These are phyloP conservation scores for Fomitopsis palustris DNA, from an alignment of 1,284 basidiomycete genomes.

Conservation along the genomic window DNA sequence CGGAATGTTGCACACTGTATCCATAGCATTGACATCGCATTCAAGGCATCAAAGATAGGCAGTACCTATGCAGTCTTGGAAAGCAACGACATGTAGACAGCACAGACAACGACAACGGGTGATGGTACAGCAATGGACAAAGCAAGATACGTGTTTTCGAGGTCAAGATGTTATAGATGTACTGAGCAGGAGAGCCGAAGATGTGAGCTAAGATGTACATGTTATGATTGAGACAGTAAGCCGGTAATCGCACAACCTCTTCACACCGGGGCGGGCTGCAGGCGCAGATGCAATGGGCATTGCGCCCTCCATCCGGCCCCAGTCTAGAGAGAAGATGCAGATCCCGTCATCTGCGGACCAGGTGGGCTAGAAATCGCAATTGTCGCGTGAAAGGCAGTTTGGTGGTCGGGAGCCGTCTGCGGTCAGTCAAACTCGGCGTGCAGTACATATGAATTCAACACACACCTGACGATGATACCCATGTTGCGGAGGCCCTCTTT, in stretches of 20 bases:
- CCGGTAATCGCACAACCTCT: conserved; percentile 21
- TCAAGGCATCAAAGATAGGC: not conserved
- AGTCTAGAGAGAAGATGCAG: conserved; percentile 31
- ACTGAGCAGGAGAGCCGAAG: not conserved
- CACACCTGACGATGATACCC: conserved; percentile 30
- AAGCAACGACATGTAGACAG: not conserved
- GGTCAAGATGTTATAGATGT: not conserved
- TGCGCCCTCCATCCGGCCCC: conserved; percentile 23
- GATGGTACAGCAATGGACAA: not conserved
- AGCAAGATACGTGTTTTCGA: not conserved
- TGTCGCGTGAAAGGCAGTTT: no score
- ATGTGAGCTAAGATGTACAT: not conserved
- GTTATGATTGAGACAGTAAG: conserved; percentile 4
- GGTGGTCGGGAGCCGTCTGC: not conserved
- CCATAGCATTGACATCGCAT: conserved; percentile 12
- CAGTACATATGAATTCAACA: conserved; percentile 4
- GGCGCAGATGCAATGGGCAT: conserved; percentile 2
- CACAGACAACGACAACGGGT: not conserved
- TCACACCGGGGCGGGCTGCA: conserved; percentile 31
- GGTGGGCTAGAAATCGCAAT: conserved; percentile 16
- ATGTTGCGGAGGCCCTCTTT: conserved; percentile 31
- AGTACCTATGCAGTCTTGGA: not conserved
- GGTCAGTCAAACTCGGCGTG: not conserved
- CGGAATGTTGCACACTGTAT: conserved; percentile 8
- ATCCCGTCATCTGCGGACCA: conserved; percentile 12